Evolutionary conservation across 192 early-diverging fungal genomes (phyloP), one percentile per base, ranked within the genome.

Genomic region (Rhizophlyctis rosea): DNA sequence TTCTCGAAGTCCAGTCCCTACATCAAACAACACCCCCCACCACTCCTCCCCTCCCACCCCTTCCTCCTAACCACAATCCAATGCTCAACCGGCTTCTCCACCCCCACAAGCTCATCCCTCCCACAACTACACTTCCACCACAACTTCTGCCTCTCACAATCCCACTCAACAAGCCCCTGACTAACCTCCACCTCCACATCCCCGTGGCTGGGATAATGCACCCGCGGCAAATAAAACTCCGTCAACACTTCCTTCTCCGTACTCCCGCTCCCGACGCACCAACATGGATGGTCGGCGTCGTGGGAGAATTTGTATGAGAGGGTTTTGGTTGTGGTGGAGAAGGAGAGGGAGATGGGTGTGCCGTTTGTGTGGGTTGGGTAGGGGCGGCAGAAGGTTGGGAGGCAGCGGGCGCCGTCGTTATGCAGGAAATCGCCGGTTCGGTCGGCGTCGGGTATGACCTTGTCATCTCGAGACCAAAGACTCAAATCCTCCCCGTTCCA

Each of bases 401-500:
- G 25, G n/a, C 63, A 63, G 33, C 76, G 62, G 1, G 28, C 76
- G n/a, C 76, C 76, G n/a, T 35, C 35, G 64, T 77, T 57, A n/a
- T n/a, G n/a, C 7, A 76, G 39, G 28, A 39, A 33, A 25, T 0
- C 56, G 31, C 29, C 34, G 13, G 34, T 16, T 16, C n/a, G n/a
- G 28, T n/a, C 16, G 39, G 31, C 52, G 52, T 1, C n/a, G 23
- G 25, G 16, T 54, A 27, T 31, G 16, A n/a, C 56, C 59, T 60
- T 29, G 50, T 27, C 1, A 39, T 58, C 57, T 29, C 21, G 24
- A 21, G 67, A 71, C 71, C 71, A 72, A 28, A 75, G 50, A 24
- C 50, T 65, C 21, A 91, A 84, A 59, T 91, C 90, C 58, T 91
- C 90, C 7, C 89, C 90, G 57, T 91, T 91, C 90, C 90, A 91